A percentile compares a stretch with the other conserved stretches of the same genome.
phyloP scores from a whole-genome alignment of 345 rosid genomes.

The Arabidopsis suecica region DNA sequence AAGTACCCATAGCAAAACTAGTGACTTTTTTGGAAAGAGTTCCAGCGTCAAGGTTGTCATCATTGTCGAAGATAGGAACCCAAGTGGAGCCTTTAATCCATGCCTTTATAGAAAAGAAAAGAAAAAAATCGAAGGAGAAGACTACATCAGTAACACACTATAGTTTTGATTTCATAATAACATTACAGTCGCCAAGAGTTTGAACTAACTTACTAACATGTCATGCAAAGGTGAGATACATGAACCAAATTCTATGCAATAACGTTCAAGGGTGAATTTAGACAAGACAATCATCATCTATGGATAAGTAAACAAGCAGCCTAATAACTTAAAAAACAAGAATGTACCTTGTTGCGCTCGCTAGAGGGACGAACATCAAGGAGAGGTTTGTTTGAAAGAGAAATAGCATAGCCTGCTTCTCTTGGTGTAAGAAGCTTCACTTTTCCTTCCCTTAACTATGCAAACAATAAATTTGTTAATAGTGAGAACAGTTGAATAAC shows the following conservation, averaged over 20 bases:
- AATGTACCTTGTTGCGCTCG: constrained; percentile 71
- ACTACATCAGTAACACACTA: neutral
- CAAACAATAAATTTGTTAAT: neutral
- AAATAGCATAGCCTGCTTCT: constrained; percentile 94
- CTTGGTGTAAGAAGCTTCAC: constrained; percentile 81
- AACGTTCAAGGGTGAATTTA: neutral
- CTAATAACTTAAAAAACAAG: neutral
- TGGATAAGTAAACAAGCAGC: neutral
- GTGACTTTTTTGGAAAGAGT: constrained; percentile 69
- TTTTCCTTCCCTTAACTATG: constrained; percentile 80
- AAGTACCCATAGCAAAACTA: constrained; percentile 80
- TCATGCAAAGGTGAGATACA: neutral
- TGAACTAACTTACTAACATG: constrained; percentile 11
- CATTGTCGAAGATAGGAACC: constrained; percentile 83
- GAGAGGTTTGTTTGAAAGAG: constrained; percentile 76
- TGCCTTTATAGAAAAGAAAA: constrained; percentile 55
- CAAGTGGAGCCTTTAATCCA: constrained; percentile 88
- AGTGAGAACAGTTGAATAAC: neutral
- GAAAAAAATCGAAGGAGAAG: neutral
- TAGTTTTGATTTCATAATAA: neutral
- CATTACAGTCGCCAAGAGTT: constrained; percentile 8
- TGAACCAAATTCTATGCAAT: neutral
- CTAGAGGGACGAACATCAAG: constrained; percentile 85
- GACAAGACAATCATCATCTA: constrained; percentile 13
- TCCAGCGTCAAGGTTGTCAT: constrained; percentile 63